phyloP scores from a whole-genome alignment of 73 alveolate species.

The Durusdinium trenchii region DNA sequence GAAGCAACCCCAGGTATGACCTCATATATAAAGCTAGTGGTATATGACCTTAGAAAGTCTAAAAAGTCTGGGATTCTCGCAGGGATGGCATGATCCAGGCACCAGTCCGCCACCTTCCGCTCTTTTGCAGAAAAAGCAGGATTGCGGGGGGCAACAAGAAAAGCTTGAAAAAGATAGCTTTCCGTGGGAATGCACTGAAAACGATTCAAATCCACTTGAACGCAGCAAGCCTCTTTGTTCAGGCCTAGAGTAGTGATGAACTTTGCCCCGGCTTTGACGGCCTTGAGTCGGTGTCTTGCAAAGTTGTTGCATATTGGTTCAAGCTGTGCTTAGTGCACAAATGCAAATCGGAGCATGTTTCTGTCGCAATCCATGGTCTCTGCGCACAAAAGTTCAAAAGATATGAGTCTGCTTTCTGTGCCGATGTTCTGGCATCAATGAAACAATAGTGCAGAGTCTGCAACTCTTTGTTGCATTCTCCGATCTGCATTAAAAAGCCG shows the following conservation, averaged over 20 bases:
- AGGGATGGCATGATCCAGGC: conserved; percentile 54
- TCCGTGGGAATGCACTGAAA: background rate
- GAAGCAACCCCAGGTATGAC: conserved; percentile 63
- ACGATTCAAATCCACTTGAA: background rate
- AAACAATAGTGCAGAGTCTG: background rate
- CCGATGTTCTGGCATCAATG: background rate
- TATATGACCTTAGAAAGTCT: too few relatives aligned
- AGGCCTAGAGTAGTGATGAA: conserved; percentile 50
- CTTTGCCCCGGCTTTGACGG: conserved; percentile 59
- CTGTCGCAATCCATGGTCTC: background rate
- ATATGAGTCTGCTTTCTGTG: background rate
- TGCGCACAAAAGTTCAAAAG: background rate
- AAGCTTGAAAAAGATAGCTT: background rate
- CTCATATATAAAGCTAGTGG: background rate
- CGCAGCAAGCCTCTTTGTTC: conserved; percentile 2
- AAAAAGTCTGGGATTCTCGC: background rate
- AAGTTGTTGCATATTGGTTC: background rate
- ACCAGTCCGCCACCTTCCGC: conserved; percentile 52
- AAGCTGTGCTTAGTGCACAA: background rate
- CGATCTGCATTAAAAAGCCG: background rate
- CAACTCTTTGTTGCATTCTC: conserved; percentile 34
- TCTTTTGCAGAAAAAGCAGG: background rate
- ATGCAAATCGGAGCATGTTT: too few relatives aligned
- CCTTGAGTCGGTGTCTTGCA: background rate
- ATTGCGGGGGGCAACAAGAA: background rate